These are phyloP conservation scores for Leccinum obscurum DNA, from an alignment of 768 basidiomycete species.

Conservation along the genomic window DNA sequence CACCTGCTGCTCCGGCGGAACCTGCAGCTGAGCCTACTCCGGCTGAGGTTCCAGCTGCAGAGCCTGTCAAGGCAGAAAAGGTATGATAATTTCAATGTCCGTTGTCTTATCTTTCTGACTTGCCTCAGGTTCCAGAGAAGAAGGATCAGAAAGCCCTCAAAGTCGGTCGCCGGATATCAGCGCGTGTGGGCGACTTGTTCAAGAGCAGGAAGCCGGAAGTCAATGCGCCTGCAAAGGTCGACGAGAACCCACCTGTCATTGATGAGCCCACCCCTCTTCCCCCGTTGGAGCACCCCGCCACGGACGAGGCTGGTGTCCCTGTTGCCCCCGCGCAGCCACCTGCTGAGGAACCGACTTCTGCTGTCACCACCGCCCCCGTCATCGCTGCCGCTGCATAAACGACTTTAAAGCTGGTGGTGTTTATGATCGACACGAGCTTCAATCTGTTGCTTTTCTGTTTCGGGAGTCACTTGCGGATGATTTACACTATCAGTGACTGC, in stretches of 20 bases:
- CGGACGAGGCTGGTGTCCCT: slow-evolving; percentile 39
- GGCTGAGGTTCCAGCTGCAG: slow-evolving; percentile 38
- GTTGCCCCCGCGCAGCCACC: slow-evolving; percentile 35
- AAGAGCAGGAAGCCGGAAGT: slow-evolving; percentile 69
- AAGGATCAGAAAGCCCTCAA: slow-evolving; percentile 55
- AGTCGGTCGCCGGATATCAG: slow-evolving; percentile 80
- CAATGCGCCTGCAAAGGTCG: slow-evolving; percentile 73
- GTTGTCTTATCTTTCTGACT: background rate
- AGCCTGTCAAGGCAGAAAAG: slow-evolving; percentile 59
- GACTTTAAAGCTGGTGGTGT: slow-evolving; percentile 17
- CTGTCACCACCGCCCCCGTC: slow-evolving; percentile 50
- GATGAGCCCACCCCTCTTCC: slow-evolving; percentile 81
- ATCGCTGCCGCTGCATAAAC: slow-evolving; percentile 81
- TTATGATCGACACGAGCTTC: slow-evolving; percentile 48
- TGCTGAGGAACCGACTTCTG: slow-evolving; percentile 42
- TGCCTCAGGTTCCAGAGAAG: slow-evolving; percentile 44
- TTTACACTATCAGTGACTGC: slow-evolving; percentile 39
- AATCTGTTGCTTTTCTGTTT: slow-evolving; percentile 34
- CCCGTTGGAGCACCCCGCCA: slow-evolving; percentile 78
- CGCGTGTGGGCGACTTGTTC: slow-evolving; percentile 82
- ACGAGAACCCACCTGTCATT: slow-evolving; percentile 87
- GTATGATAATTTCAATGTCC: slow-evolving; percentile 28
- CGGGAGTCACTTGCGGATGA: slow-evolving; percentile 40
- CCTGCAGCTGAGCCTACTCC: slow-evolving; percentile 31
- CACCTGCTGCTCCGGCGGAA: slow-evolving; percentile 28